phyloP scores from a whole-genome alignment of 2,329 filamentous ascomycete species.

The Xylariaceae sp. region DNA sequence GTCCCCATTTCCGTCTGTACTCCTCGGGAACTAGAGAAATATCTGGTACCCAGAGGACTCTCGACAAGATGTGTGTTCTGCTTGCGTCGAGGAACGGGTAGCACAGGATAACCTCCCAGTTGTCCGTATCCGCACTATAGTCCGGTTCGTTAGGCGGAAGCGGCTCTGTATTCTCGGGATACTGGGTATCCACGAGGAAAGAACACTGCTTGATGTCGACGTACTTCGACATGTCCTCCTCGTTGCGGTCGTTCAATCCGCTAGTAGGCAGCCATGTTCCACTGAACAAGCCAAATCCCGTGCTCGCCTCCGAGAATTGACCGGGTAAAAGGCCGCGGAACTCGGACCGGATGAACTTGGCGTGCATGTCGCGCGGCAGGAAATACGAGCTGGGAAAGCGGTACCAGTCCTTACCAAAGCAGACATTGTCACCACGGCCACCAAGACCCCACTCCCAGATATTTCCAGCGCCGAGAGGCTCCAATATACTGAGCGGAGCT shows the following conservation, averaged over 20 bases:
- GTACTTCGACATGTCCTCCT: conserved; percentile 84
- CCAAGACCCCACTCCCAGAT: conserved; percentile 47
- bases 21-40: conserved; percentile 61
- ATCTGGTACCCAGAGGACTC: conserved; percentile 78
- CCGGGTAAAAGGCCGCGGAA: conserved; percentile 86
- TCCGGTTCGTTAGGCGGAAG: conserved; percentile 69
- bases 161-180: conserved; percentile 49
- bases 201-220: conserved; percentile 68
- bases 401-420: conserved; percentile 97
- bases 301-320: conserved; percentile 72
- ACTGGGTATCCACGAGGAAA: conserved; percentile 84
- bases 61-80: conserved; percentile 65
- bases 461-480: conserved; percentile 55
- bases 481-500: conserved; percentile 69
- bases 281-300: conserved; percentile 66
- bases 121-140: conserved; percentile 65
- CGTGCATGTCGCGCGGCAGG: conserved; percentile 73
- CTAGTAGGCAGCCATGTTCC: conserved; percentile 78
- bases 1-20: conserved; percentile 73
- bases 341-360: conserved; percentile 86
- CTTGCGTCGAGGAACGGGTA: conserved; percentile 74
- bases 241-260: conserved; percentile 89
- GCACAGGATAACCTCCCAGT: conserved; percentile 75
- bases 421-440: conserved; percentile 63
- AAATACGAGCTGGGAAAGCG: conserved; percentile 93